A percentile compares a stretch with the other conserved stretches of the same genome.
phyloP scores from a whole-genome alignment of 2,329 filamentous ascomycete genomes.

The Diaporthe citriasiana region DNA sequence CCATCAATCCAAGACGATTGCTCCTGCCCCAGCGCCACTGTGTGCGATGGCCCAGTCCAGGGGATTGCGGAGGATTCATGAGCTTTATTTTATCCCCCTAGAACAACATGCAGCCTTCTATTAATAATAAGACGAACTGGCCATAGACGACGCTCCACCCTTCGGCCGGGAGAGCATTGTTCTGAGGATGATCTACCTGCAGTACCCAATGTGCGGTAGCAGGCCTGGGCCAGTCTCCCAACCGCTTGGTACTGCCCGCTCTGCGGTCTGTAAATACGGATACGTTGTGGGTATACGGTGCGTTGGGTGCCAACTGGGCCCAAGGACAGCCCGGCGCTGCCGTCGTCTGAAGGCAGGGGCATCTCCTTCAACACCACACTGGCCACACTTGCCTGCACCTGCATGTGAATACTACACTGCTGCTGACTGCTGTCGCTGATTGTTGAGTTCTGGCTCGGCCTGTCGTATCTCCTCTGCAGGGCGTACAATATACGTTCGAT shows the following conservation, averaged over 20 bases:
- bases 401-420: not conserved
- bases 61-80: slow-evolving; percentile 23
- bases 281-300: slow-evolving; percentile 30
- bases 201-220: not conserved
- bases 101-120: slow-evolving; percentile 9
- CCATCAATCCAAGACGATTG: not conserved
- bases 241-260: slow-evolving; percentile 20
- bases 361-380: slow-evolving; percentile 13
- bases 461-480: not conserved
- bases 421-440: not conserved
- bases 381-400: not conserved
- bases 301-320: slow-evolving; percentile 21
- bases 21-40: not conserved
- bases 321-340: slow-evolving; percentile 17
- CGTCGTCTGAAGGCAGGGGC: not conserved
- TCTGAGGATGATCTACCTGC: slow-evolving; percentile 1
- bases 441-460: not conserved
- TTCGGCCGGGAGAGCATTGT: slow-evolving; percentile 2
- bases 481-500: not conserved
- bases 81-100: slow-evolving; percentile 24
- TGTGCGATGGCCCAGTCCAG: not conserved
- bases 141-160: not conserved
- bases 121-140: slow-evolving; percentile 19
- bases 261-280: slow-evolving; percentile 32
- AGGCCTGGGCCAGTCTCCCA: slow-evolving; percentile 26